Percentiles rank a stretch among this genome's conserved stretches.
phyloP scores from a whole-genome alignment of 768 basidiomycete species.

The Boletellus emodensis region DNA sequence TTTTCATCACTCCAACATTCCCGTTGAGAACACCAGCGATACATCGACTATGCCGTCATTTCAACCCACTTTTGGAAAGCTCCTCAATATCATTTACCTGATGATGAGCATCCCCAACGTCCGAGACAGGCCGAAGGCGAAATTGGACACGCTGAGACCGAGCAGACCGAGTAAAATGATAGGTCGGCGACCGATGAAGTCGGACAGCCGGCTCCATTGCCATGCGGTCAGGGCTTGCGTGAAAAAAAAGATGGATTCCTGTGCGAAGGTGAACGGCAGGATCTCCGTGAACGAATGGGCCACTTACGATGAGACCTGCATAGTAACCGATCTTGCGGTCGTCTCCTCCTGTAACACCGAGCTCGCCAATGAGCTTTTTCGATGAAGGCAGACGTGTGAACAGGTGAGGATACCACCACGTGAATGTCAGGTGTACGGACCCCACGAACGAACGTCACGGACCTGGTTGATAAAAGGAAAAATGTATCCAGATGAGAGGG shows the following conservation, averaged over 20 bases:
- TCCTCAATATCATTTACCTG: slow-evolving; percentile 35
- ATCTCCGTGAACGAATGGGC: not conserved
- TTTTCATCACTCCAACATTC: slow-evolving; percentile 60
- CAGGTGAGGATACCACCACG: not conserved
- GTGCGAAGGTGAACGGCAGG: not conserved
- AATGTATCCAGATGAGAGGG: slow-evolving; percentile 52
- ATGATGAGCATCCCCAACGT: slow-evolving; percentile 53
- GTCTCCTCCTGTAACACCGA: slow-evolving; percentile 61
- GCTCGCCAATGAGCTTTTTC: slow-evolving; percentile 53
- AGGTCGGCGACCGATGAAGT: slow-evolving; percentile 58
- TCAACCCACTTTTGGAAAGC: slow-evolving; percentile 2
- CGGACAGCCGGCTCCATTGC: slow-evolving; percentile 63
- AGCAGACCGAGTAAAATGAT: slow-evolving; percentile 52
- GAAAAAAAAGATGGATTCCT: slow-evolving; percentile 63
- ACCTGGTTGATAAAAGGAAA: slow-evolving; percentile 64
- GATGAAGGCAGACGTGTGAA: no score
- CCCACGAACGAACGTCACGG: not conserved
- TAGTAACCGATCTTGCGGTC: slow-evolving; percentile 65
- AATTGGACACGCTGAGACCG: slow-evolving; percentile 49
- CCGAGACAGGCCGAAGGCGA: slow-evolving; percentile 59
- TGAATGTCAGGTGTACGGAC: not conserved
- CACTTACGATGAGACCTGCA: slow-evolving; percentile 53
- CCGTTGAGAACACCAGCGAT: slow-evolving; percentile 37
- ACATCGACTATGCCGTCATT: slow-evolving; percentile 26
- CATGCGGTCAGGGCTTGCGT: slow-evolving; percentile 55